A percentile compares a stretch with the other conserved stretches of the same genome.
phyloP scores from a whole-genome alignment of 2,329 filamentous ascomycete species.

The Monilinia fructicola region DNA sequence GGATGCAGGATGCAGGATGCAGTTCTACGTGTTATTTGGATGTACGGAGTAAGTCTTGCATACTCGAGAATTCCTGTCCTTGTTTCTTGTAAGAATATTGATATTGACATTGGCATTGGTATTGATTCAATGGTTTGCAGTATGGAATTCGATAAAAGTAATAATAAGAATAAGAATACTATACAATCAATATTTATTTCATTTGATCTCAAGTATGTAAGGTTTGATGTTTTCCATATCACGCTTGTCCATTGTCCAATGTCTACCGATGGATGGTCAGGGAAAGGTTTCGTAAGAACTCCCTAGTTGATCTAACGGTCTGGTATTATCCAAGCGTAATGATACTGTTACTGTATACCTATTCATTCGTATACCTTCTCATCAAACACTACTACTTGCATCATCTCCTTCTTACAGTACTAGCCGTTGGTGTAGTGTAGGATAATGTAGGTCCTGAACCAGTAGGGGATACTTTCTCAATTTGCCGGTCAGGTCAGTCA shows the following conservation, averaged over 20 bases:
- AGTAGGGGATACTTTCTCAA: not conserved
- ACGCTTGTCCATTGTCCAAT: no score
- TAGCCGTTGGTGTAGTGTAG: not conserved
- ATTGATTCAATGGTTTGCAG: not conserved
- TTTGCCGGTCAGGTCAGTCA: no score
- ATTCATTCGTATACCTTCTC: not conserved
- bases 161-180: no score
- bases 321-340: constrained; percentile 8
- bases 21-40: constrained; percentile 6
- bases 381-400: not conserved
- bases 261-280: not conserved
- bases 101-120: no score
- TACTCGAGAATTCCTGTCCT: not conserved
- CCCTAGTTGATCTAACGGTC: no score
- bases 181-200: not conserved
- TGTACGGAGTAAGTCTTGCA: not conserved
- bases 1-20: not conserved
- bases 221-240: constrained; percentile 5
- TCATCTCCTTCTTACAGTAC: not conserved
- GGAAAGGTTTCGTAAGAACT: constrained; percentile 1
- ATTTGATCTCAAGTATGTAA: not conserved
- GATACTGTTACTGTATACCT: no score
- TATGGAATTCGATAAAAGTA: not conserved
- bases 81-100: not conserved
- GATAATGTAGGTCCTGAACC: not conserved